Conservation (phyloP, 495 filamentous ascomycete genomes). For the Hypoxylon fragiforme region DNA sequence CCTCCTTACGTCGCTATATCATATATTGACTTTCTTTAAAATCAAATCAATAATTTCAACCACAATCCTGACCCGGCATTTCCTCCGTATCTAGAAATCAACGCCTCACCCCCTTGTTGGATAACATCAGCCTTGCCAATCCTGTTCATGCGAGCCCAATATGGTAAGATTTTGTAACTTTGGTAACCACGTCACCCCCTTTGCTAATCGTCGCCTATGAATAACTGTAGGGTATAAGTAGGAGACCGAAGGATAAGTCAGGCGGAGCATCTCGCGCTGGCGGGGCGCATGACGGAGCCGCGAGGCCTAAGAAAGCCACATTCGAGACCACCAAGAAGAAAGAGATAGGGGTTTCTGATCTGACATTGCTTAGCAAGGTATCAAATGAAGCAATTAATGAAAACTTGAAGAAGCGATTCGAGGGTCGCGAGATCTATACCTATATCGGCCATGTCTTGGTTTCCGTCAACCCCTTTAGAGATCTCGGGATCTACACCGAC, state of each 20-base stretch:
- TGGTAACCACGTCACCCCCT: neutral
- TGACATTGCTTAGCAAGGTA: conserved; percentile 96
- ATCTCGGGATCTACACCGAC: conserved; percentile 98
- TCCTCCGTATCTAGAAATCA: neutral
- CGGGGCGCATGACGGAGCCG: conserved; percentile 54
- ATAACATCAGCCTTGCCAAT: conserved; percentile 17
- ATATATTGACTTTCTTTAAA: neutral
- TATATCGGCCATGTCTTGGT: conserved; percentile 99
- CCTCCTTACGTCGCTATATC: neutral
- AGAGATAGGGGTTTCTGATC: conserved; percentile 96
- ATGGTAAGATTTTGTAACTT: conserved; percentile 31
- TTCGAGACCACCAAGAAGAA: conserved; percentile 98
- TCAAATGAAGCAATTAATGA: conserved; percentile 99
- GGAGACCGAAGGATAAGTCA: conserved; percentile 60
- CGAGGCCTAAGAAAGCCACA: conserved; percentile 87
- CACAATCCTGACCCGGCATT: neutral
- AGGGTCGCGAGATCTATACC: conserved; percentile 96
- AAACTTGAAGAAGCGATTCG: conserved; percentile 95
- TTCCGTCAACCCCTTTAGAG: conserved; percentile 97
- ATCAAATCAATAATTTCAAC: neutral
- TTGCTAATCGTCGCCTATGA: conserved; percentile 16
- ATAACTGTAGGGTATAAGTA: conserved; percentile 55
- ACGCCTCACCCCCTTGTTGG: conserved; percentile 7
- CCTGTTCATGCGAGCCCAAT: conserved; percentile 36
- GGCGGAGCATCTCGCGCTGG: conserved; percentile 68